phyloP scores from a whole-genome alignment of 73 alveolate species.

The Halteria grandinella region DNA sequence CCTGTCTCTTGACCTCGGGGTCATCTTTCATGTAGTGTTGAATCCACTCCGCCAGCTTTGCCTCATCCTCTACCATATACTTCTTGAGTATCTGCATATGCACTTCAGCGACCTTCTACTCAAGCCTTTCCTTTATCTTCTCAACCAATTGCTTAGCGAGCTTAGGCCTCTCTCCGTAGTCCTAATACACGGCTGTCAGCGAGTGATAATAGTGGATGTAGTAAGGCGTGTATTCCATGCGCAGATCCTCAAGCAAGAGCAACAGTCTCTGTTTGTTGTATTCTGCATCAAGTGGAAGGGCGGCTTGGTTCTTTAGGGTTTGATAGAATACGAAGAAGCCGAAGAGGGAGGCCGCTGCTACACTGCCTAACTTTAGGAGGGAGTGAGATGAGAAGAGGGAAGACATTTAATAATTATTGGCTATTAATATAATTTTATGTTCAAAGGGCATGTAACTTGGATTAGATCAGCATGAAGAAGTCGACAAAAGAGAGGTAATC shows the following conservation, averaged over 20 bases:
- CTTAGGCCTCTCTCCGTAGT: slow-evolving; percentile 21
- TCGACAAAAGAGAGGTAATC: slow-evolving; percentile 37
- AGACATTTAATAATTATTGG: too few relatives aligned
- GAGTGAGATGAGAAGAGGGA: too few relatives aligned
- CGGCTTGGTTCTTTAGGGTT: too few relatives aligned
- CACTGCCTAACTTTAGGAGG: too few relatives aligned
- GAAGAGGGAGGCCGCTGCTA: too few relatives aligned
- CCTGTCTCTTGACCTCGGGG: background rate
- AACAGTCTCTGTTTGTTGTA: too few relatives aligned
- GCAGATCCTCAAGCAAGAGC: slow-evolving; percentile 45
- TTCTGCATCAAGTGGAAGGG: too few relatives aligned
- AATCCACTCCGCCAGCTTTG: slow-evolving; percentile 24
- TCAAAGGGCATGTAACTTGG: too few relatives aligned
- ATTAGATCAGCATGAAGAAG: slow-evolving; percentile 8
- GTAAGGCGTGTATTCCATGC: slow-evolving; percentile 56
- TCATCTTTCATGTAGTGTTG: slow-evolving; percentile 10
- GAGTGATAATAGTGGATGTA: slow-evolving; percentile 48
- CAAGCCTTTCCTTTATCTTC: slow-evolving; percentile 19
- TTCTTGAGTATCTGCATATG: background rate
- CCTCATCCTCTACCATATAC: slow-evolving; percentile 1
- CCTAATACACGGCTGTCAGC: slow-evolving; percentile 9
- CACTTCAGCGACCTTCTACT: background rate
- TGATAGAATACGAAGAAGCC: too few relatives aligned
- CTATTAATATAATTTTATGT: too few relatives aligned
- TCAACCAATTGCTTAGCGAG: background rate